Conservation (phyloP, 2,329 filamentous ascomycete genomes). For the Ophiocordyceps camponoti-leonardi region DNA sequence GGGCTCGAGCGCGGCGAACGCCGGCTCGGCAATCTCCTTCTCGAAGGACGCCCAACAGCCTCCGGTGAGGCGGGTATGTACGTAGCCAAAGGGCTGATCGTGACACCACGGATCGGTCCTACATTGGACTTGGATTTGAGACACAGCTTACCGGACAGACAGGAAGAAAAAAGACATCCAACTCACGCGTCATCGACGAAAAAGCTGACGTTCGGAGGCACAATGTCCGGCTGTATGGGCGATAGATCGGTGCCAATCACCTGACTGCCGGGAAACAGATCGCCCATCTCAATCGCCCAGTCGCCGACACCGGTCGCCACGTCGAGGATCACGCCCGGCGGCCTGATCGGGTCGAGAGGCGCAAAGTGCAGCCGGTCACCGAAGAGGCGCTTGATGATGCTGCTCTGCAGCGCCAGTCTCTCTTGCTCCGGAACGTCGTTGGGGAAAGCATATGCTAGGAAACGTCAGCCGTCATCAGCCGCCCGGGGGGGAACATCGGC, state of each 20-base stretch:
- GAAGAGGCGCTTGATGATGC: constrained; percentile 20
- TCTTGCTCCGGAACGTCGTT: constrained; percentile 25
- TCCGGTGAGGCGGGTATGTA: constrained; percentile 31
- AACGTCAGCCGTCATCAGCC: neutral
- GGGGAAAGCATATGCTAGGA: constrained; percentile 26
- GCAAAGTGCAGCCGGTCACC: constrained; percentile 23
- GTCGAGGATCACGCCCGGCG: constrained; percentile 21
- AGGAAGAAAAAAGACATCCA: too few relatives aligned
- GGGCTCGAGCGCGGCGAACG: constrained; percentile 29
- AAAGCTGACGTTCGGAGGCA: constrained; percentile 62
- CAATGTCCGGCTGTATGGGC: constrained; percentile 45
- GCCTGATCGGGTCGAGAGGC: constrained; percentile 16
- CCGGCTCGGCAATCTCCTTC: constrained; percentile 30
- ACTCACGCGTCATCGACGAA: constrained; percentile 46
- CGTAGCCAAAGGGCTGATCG: constrained; percentile 22
- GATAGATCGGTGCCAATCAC: constrained; percentile 51
- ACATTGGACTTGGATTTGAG: neutral
- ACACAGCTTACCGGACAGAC: neutral
- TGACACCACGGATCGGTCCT: constrained; percentile 13
- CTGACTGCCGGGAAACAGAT: constrained; percentile 37
- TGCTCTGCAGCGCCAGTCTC: constrained; percentile 21
- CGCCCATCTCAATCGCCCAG: constrained; percentile 52
- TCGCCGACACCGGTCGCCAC: constrained; percentile 30
- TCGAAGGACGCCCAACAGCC: constrained; percentile 33
- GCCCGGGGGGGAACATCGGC: neutral